phyloP scores from a whole-genome alignment of 768 basidiomycete genomes.

The Boletus insuetus region DNA sequence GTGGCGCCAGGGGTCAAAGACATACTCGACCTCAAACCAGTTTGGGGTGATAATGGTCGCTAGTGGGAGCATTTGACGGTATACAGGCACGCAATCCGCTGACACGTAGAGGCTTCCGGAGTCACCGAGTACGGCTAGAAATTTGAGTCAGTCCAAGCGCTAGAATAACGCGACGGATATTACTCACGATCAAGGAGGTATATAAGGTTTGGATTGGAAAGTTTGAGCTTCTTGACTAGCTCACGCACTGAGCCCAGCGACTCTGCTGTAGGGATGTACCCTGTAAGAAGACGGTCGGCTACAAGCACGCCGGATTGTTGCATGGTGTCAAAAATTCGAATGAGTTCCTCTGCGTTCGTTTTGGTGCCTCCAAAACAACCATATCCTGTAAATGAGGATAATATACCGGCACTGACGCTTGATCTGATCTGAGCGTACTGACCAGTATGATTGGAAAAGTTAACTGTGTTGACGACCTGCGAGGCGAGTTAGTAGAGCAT shows the following conservation, averaged over 20 bases:
- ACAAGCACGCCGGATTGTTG: constrained; percentile 71
- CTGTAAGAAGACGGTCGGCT: constrained; percentile 77
- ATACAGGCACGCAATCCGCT: constrained; percentile 81
- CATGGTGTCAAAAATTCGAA: constrained; percentile 69
- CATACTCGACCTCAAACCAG: constrained; percentile 95
- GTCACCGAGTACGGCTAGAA: constrained; percentile 90
- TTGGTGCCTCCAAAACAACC: constrained; percentile 76
- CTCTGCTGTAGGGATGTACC: constrained; percentile 87
- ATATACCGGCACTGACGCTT: no score
- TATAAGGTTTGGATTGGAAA: constrained; percentile 56
- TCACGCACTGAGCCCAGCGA: constrained; percentile 65
- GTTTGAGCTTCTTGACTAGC: constrained; percentile 59
- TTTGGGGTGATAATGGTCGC: constrained; percentile 96
- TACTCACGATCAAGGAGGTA: constrained; percentile 91
- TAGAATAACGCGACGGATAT: not conserved
- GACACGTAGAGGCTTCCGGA: constrained; percentile 87
- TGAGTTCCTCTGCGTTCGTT: constrained; percentile 75
- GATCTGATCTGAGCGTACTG: constrained; percentile 12
- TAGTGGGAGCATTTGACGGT: constrained; percentile 73
- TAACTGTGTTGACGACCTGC: constrained; percentile 86
- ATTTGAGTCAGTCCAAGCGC: not conserved
- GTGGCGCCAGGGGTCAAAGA: not conserved
- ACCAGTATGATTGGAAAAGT: constrained; percentile 95
- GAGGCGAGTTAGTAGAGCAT: constrained; percentile 3
- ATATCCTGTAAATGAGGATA: constrained; percentile 57